These are phyloP conservation scores for Apocynum venetum DNA, from an alignment of 257 asterid species.

Conservation along the genomic window DNA sequence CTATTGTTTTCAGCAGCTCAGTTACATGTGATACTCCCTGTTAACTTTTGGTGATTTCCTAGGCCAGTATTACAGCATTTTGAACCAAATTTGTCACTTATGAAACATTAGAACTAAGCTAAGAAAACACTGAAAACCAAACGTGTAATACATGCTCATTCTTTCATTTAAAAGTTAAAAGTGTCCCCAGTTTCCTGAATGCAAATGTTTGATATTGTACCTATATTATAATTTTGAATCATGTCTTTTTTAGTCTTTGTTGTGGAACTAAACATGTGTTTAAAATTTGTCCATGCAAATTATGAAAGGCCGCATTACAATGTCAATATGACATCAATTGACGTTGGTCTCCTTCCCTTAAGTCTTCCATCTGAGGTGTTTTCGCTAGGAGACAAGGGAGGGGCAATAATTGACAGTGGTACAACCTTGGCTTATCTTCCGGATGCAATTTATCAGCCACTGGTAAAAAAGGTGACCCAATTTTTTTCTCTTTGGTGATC, in stretches of 20 bases:
- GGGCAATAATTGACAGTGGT: constrained; percentile 96
- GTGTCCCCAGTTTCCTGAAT: neutral
- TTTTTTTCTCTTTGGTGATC: no score
- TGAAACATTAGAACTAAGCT: neutral
- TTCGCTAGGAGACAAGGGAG: constrained; percentile 55
- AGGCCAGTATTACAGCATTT: neutral
- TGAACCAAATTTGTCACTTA: neutral
- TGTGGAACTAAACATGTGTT: neutral
- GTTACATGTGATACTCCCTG: neutral
- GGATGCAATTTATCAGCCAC: constrained; percentile 63
- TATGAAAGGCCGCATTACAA: constrained; percentile 86
- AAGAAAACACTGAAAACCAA: neutral
- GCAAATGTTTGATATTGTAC: neutral
- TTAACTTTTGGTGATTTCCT: neutral
- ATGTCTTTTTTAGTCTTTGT: neutral
- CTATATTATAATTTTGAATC: neutral
- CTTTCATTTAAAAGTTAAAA: neutral
- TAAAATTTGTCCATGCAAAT: neutral
- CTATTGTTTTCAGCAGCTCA: neutral
- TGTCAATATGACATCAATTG: constrained; percentile 94
- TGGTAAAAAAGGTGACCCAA: constrained; percentile 61
- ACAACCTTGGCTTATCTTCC: constrained; percentile 98
- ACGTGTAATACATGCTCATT: neutral
- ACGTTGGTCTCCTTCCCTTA: constrained; percentile 64
- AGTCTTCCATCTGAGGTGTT: constrained; percentile 60